Conservation (phyloP, 257 asterid species). For the Solanum pimpinellifolium region DNA sequence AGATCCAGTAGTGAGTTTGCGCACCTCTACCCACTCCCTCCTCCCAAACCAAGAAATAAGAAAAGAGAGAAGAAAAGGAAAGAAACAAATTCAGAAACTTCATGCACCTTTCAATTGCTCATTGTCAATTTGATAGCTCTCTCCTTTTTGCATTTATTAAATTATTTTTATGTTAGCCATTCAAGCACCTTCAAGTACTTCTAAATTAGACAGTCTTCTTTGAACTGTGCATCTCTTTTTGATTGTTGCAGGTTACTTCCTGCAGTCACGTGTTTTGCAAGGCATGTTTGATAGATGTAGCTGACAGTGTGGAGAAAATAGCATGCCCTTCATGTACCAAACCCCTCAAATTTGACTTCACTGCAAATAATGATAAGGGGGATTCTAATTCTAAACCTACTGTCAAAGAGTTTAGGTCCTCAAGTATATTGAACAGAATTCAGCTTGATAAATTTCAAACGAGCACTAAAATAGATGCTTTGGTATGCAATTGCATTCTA, state of each 20-base stretch:
- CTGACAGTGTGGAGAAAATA: conserved; percentile 52
- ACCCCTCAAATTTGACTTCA: conserved; percentile 56
- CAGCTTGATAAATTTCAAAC: conserved; percentile 51
- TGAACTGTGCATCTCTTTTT: background rate
- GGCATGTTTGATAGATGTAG: conserved; percentile 55
- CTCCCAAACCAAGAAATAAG: too few species aligned
- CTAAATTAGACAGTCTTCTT: background rate
- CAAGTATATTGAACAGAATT: conserved; percentile 72
- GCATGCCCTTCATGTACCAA: conserved; percentile 73
- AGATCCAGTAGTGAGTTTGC: too few species aligned
- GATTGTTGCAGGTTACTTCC: conserved; percentile 46
- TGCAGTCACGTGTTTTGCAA: conserved; percentile 76
- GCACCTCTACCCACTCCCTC: too few species aligned
- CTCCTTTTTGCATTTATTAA: background rate
- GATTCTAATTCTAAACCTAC: conserved; percentile 37
- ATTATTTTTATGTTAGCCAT: background rate
- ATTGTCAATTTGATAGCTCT: background rate
- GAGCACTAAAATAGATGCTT: conserved; percentile 84
- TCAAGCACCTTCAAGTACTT: background rate
- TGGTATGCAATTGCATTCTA: conserved; percentile 37
- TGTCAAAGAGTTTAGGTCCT: conserved; percentile 52
- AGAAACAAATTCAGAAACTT: too few species aligned
- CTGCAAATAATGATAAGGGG: conserved; percentile 29
- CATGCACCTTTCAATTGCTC: background rate
- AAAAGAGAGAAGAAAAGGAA: too few species aligned